Percentiles rank a stretch among this genome's conserved stretches.
These are phyloP conservation scores for Talaromyces verruculosus DNA, from an alignment of 2,329 filamentous ascomycete genomes.

Conservation along the genomic window DNA sequence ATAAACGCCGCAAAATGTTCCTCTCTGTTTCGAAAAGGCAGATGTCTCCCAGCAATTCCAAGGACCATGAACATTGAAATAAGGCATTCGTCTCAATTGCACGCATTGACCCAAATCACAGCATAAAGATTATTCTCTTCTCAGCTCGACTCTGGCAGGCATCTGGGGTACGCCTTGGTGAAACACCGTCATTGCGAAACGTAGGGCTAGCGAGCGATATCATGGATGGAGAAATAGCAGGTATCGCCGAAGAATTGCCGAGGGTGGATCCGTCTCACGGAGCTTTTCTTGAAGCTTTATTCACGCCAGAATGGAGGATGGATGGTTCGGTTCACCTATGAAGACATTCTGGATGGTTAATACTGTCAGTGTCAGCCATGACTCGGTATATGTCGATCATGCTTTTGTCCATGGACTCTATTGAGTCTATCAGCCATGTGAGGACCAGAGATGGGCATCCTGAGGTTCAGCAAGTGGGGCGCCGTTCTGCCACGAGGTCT, in stretches of 20 bases:
- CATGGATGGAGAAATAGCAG: not conserved
- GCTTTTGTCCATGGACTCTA: not conserved
- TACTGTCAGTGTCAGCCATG: not conserved
- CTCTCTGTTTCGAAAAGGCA: not conserved
- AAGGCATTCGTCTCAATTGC: not conserved
- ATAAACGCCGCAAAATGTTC: not conserved
- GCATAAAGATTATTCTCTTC: not conserved
- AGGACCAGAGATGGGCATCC: not conserved
- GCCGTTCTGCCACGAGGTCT: not conserved
- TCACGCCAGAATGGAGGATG: not conserved
- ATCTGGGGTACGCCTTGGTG: not conserved
- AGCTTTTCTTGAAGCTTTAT: not conserved
- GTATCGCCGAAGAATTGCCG: not conserved
- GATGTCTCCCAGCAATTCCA: not conserved
- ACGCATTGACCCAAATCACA: not conserved
- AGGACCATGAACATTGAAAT: not conserved
- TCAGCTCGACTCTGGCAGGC: not conserved
- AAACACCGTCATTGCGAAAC: not conserved
- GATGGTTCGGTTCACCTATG: not conserved
- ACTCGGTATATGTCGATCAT: not conserved
- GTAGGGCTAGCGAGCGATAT: not conserved
- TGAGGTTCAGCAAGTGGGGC: conserved; percentile 3
- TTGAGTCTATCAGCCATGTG: not conserved
- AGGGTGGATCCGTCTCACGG: not conserved
- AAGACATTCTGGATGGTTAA: not conserved